Conservation (phyloP, 768 basidiomycete species). For the Russula earlei region DNA sequence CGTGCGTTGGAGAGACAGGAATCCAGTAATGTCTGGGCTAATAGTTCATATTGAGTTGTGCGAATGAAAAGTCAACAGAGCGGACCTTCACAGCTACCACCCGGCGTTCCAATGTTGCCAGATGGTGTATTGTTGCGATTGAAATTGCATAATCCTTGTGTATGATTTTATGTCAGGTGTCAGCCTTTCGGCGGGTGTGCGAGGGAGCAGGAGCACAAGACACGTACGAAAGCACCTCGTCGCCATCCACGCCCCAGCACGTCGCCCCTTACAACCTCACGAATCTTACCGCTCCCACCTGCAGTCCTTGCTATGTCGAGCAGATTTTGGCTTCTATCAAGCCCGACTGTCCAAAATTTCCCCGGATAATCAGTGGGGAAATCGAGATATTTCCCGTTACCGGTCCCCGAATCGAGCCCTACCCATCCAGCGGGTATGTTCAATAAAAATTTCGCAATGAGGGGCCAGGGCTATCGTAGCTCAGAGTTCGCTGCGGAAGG, state of each 20-base stretch:
- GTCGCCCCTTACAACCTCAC: constrained; percentile 79
- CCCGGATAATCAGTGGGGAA: constrained; percentile 53
- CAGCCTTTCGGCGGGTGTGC: too few relatives aligned
- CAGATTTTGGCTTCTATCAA: constrained; percentile 76
- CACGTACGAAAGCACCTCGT: constrained; percentile 59
- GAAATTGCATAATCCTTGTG: constrained; percentile 92
- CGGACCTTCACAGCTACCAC: constrained; percentile 62
- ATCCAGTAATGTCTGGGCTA: constrained; percentile 47
- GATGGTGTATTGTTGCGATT: constrained; percentile 95
- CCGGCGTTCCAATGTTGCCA: constrained; percentile 72
- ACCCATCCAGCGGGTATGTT: constrained; percentile 67
- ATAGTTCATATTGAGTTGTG: not conserved
- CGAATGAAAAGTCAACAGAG: not conserved
- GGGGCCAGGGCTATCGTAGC: constrained; percentile 70
- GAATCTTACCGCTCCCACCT: constrained; percentile 34
- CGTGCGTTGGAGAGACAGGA: constrained; percentile 57
- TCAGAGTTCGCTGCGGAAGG: not conserved
- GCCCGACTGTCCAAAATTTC: constrained; percentile 64
- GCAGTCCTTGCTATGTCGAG: constrained; percentile 66
- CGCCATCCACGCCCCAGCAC: constrained; percentile 69
- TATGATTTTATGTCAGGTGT: not conserved
- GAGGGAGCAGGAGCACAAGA: constrained; percentile 20
- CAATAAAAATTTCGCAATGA: constrained; percentile 66
- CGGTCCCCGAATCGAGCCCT: constrained; percentile 91
- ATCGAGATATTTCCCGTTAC: constrained; percentile 95